These are phyloP conservation scores for Tulasnella sp. DNA, from an alignment of 768 basidiomycete species.

Conservation along the genomic window DNA sequence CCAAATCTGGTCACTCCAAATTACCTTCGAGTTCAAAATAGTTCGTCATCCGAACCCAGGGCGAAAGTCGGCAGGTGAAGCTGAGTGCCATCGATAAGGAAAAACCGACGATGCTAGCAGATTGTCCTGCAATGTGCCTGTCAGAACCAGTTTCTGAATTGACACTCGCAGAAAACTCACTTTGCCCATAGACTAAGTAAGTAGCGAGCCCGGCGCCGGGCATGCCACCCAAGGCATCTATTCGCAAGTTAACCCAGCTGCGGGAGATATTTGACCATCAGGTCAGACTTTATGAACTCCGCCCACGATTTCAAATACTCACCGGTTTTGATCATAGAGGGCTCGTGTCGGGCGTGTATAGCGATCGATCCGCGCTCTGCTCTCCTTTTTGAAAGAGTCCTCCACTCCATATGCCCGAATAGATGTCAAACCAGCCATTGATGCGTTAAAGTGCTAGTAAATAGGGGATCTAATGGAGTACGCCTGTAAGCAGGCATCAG, in stretches of 20 bases:
- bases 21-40: constrained; percentile 36
- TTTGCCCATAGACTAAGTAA: constrained; percentile 40
- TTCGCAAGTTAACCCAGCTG: constrained; percentile 39
- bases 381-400: constrained; percentile 24
- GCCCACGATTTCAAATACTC: constrained; percentile 6
- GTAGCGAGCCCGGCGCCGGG: constrained; percentile 46
- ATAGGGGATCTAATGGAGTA: constrained; percentile 23
- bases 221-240: constrained; percentile 48
- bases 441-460: constrained; percentile 29
- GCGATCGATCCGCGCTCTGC: constrained; percentile 40
- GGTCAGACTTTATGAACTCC: not conserved
- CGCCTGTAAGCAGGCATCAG: constrained; percentile 6
- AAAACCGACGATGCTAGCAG: constrained; percentile 33
- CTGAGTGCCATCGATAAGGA: constrained; percentile 38
- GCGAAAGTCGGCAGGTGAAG: constrained; percentile 46
- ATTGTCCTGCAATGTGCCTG: constrained; percentile 25
- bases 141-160: not conserved
- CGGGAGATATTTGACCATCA: constrained; percentile 12
- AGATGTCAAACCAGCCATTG: constrained; percentile 25
- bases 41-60: constrained; percentile 33
- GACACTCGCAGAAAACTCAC: not conserved
- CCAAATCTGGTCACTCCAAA: not conserved
- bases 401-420: constrained; percentile 32
- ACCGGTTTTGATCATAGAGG: constrained; percentile 45
- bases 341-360: constrained; percentile 37